These are phyloP conservation scores for Pelagophyceae sp. DNA, from an alignment of 352 stramenopile genomes.

Conservation along the genomic window DNA sequence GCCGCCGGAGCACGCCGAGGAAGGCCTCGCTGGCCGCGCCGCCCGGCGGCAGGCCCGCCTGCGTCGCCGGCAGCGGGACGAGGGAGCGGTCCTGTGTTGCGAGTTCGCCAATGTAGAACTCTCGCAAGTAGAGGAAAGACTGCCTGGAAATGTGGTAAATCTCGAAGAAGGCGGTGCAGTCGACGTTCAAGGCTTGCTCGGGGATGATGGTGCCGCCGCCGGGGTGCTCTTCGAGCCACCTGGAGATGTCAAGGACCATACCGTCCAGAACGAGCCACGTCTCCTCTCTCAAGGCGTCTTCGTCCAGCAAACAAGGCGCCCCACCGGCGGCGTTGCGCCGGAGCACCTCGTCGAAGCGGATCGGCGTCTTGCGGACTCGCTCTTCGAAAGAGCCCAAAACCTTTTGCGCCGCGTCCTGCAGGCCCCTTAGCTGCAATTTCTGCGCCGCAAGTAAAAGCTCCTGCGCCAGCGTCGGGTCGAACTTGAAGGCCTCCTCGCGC, in stretches of 20 bases:
- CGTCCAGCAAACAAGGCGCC: too few species aligned
- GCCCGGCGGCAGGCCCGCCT: slow-evolving; percentile 9
- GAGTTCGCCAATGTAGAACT: slow-evolving; percentile 78
- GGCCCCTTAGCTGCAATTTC: slow-evolving; percentile 43
- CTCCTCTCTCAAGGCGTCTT: slow-evolving; percentile 32
- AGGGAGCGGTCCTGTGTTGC: slow-evolving; percentile 48
- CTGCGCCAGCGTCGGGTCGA: slow-evolving; percentile 63
- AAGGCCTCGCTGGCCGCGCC: slow-evolving; percentile 20
- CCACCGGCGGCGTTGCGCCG: slow-evolving; percentile 52
- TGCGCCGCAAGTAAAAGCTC: slow-evolving; percentile 56
- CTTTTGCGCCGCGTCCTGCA: slow-evolving; percentile 15
- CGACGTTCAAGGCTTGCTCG: slow-evolving; percentile 67
- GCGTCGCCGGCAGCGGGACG: slow-evolving; percentile 36
- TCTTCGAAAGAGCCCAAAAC: slow-evolving; percentile 56
- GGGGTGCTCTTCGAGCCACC: slow-evolving; percentile 71
- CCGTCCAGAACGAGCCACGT: slow-evolving; percentile 71
- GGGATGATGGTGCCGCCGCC: slow-evolving; percentile 68
- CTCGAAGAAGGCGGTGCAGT: slow-evolving; percentile 77
- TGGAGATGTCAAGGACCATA: slow-evolving; percentile 74
- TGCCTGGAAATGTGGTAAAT: slow-evolving; percentile 77
- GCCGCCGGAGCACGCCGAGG: slow-evolving; percentile 17
- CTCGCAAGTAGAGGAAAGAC: slow-evolving; percentile 75
- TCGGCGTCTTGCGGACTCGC: slow-evolving; percentile 60
- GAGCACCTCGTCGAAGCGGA: slow-evolving; percentile 65
- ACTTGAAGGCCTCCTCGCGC: slow-evolving; percentile 60